Evolutionary conservation across 495 filamentous ascomycete genomes (phyloP), one percentile per base, ranked within the genome.

Genomic region (Thermothielavioides terrestris): DNA sequence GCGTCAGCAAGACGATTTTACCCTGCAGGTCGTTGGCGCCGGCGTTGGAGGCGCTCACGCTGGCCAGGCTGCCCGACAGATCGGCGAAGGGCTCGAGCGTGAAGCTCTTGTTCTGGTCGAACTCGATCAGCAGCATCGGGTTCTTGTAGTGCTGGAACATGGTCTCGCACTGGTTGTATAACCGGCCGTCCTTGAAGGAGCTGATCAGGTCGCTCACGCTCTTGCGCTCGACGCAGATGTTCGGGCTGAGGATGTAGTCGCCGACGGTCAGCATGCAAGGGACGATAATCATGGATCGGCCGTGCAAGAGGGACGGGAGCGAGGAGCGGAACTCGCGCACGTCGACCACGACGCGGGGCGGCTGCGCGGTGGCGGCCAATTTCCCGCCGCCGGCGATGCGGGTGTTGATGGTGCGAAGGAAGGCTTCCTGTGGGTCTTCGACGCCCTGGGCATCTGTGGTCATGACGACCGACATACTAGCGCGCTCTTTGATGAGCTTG

Each of bases 201-300:
- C 78, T 77, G 68, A 97, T 94, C 11, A 98, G 70, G 67, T 98
- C 92, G 51, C 81, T 81, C 57, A 98, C 75, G 18, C 85, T 89
- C 68, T 98, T 98, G 31, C 92, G 86, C 70, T 98, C 92, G 21
- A 98, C 77, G 67, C 89, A 95, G 52, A 97, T 92, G 55, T 78
- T 74, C 11, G 91, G 92, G 6, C 83, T 88, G 26, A 97, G 77
- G 55, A 97, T 83, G 70, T 98, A 98, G 70, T 98, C 92, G 49
- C 91, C 92, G 0, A 98, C 94, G 10, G 92, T 98, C 42, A 98
- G 73, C 77, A 90, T 91, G 68, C 89, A 95, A 17, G 92, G 94
- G 0, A 96, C 81, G 34, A 96, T 80, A 35, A 86, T 67, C 70
- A 92, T 88, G 56, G 78, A 84, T 39, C 86, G 82, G 15, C 85